Conservation (phyloP, 148 eudicot species). For the Beta vulgaris region DNA sequence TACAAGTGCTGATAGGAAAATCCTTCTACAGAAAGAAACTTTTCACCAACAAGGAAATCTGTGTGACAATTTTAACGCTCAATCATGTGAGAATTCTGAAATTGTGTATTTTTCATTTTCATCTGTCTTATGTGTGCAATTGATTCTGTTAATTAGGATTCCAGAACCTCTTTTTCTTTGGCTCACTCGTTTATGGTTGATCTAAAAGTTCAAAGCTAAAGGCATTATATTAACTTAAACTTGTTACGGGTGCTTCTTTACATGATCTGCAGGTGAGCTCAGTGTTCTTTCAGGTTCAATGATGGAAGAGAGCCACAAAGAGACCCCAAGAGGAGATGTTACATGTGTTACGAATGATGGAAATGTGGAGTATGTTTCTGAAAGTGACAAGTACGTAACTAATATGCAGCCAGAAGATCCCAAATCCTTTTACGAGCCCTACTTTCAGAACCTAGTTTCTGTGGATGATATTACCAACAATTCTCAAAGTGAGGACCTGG, state of each 20-base stretch:
- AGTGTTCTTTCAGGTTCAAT: neutral
- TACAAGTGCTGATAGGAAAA: neutral
- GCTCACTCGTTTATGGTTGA: no score
- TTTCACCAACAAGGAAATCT: neutral
- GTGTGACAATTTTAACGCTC: neutral
- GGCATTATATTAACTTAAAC: neutral
- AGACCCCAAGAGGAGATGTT: neutral
- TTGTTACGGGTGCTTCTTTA: neutral
- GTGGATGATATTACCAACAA: neutral
- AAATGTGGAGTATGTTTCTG: neutral
- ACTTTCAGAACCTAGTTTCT: neutral
- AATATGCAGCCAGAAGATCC: constrained; percentile 4
- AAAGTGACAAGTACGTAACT: neutral
- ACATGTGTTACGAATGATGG: neutral
- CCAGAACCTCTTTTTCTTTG: no score
- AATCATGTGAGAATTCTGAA: neutral
- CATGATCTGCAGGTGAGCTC: constrained; percentile 6
- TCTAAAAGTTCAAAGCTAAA: neutral
- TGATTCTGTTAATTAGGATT: neutral
- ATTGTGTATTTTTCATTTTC: neutral
- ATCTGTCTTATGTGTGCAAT: neutral
- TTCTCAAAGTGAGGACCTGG: neutral
- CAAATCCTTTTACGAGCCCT: neutral
- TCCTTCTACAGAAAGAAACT: neutral
- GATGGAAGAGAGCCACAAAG: neutral